Percentiles rank a stretch among this genome's conserved stretches.
phyloP scores from a whole-genome alignment of 495 filamentous ascomycete species.

The Talaromyces borbonicus region DNA sequence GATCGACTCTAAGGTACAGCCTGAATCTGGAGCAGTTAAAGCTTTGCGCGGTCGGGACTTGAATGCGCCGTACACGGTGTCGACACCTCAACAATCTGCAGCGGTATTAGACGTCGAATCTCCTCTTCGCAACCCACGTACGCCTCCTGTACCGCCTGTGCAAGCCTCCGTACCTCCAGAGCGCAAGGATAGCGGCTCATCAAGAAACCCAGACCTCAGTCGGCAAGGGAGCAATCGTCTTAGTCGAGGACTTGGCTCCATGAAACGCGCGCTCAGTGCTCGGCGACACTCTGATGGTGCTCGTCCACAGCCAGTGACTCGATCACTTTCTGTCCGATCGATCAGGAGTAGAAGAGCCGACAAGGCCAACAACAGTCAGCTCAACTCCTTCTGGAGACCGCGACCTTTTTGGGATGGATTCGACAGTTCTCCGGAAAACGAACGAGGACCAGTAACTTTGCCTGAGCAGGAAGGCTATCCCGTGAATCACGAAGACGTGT shows the following conservation, averaged over 20 bases:
- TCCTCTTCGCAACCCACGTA: conserved; percentile 65
- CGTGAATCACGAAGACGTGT: conserved; percentile 16
- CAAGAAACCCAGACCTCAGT: conserved; percentile 29
- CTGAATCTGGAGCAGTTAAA: conserved; percentile 15
- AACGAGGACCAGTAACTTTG: conserved; percentile 9
- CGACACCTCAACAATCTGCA: conserved; percentile 27
- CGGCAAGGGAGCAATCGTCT: conserved; percentile 31
- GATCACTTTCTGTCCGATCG: conserved; percentile 36
- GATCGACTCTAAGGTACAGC: conserved; percentile 54
- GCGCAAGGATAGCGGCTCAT: conserved; percentile 44
- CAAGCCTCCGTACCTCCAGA: conserved; percentile 69
- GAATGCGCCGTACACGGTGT: conserved; percentile 11
- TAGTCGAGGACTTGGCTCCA: conserved; percentile 39
- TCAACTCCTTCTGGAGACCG: conserved; percentile 79
- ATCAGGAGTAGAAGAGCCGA: conserved; percentile 35
- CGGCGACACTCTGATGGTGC: conserved; percentile 47
- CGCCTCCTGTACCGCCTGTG: conserved; percentile 57
- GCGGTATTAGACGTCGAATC: conserved; percentile 49
- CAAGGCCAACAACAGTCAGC: conserved; percentile 39
- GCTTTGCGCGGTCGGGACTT: conserved; percentile 16
- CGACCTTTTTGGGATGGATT: conserved; percentile 60
- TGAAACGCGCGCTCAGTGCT: conserved; percentile 48
- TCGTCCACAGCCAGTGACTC: conserved; percentile 23
- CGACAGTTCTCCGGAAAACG: conserved; percentile 34
- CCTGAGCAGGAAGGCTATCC: conserved; percentile 16